These are phyloP conservation scores for Zygnema cylindricum DNA, from an alignment of 139 green algal species.

Conservation along the genomic window DNA sequence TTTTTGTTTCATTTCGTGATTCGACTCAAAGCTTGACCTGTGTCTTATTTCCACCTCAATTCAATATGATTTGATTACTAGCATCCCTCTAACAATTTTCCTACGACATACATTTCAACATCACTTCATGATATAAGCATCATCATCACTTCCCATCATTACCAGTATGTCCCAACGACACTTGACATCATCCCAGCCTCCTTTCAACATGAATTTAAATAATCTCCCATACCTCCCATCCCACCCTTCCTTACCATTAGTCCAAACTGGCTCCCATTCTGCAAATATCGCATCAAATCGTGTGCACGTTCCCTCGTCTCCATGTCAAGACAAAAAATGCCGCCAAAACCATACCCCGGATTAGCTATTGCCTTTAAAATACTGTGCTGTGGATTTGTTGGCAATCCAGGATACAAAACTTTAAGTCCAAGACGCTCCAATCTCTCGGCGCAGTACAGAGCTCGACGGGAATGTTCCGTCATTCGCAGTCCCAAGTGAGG, in stretches of 20 bases:
- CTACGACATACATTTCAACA: too few species aligned
- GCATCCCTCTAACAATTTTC: too few species aligned
- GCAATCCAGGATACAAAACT: constrained; percentile 76
- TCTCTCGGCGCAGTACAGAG: constrained; percentile 61
- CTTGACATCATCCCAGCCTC: too few species aligned
- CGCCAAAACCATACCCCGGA: constrained; percentile 74
- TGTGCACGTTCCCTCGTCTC: constrained; percentile 55
- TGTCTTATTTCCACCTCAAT: too few species aligned
- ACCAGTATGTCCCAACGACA: too few species aligned
- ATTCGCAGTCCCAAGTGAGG: constrained; percentile 78
- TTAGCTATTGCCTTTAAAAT: constrained; percentile 70
- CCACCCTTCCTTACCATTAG: constrained; percentile 68
- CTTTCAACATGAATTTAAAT: too few species aligned
- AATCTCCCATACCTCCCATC: too few species aligned
- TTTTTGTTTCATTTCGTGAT: too few species aligned
- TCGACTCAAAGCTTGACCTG: too few species aligned
- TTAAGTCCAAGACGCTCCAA: constrained; percentile 63
- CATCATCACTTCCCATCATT: too few species aligned
- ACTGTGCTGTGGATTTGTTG: constrained; percentile 68
- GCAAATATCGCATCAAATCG: constrained; percentile 76
- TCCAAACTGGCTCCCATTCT: constrained; percentile 79
- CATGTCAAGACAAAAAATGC: constrained; percentile 75
- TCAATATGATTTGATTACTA: too few species aligned
- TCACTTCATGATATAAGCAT: too few species aligned
- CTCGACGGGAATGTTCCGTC: constrained; percentile 71